phyloP scores from a whole-genome alignment of 495 filamentous ascomycete species.

The Xylaria scruposa region DNA sequence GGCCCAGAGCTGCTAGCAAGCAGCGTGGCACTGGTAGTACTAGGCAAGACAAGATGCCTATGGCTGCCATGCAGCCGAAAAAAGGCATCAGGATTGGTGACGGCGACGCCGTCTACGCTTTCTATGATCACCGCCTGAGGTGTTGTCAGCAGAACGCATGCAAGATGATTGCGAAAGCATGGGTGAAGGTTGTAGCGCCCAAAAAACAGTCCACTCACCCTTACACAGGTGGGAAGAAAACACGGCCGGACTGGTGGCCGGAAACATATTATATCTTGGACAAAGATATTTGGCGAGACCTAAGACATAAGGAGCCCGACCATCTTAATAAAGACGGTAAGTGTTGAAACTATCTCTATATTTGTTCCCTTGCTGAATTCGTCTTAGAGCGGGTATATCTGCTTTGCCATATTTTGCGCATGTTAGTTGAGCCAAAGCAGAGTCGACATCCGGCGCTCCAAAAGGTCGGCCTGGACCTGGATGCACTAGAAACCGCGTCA shows the following conservation, averaged over 20 bases:
- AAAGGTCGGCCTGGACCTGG: conserved; percentile 48
- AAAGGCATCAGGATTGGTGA: conserved; percentile 63
- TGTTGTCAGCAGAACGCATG: conserved; percentile 76
- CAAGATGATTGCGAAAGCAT: conserved; percentile 77
- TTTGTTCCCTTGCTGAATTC: conserved; percentile 14
- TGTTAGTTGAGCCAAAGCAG: conserved; percentile 55
- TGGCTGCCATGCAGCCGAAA: conserved; percentile 28
- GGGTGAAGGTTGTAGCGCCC: conserved; percentile 82
- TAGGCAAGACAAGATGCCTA: conserved; percentile 31
- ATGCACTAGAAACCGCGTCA: conserved; percentile 53
- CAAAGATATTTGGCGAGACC: conserved; percentile 40
- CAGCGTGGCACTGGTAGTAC: conserved; percentile 34
- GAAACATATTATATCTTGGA: conserved; percentile 49
- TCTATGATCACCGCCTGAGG: conserved; percentile 69
- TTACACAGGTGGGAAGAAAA: conserved; percentile 73
- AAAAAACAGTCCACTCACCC: conserved; percentile 86
- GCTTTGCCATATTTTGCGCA: conserved; percentile 67
- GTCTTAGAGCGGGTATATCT: conserved; percentile 64
- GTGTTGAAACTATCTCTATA: conserved; percentile 27
- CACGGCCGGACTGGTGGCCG: conserved; percentile 85
- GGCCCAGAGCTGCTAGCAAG: conserved; percentile 39
- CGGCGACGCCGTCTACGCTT: conserved; percentile 61
- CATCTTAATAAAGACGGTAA: conserved; percentile 79
- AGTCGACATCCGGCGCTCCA: conserved; percentile 48
- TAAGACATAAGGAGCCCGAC: conserved; percentile 83